A percentile compares a stretch with the other conserved stretches of the same genome.
These are phyloP conservation scores for Saitoella complicata DNA, from an alignment of 805 yeast species.

Conservation along the genomic window DNA sequence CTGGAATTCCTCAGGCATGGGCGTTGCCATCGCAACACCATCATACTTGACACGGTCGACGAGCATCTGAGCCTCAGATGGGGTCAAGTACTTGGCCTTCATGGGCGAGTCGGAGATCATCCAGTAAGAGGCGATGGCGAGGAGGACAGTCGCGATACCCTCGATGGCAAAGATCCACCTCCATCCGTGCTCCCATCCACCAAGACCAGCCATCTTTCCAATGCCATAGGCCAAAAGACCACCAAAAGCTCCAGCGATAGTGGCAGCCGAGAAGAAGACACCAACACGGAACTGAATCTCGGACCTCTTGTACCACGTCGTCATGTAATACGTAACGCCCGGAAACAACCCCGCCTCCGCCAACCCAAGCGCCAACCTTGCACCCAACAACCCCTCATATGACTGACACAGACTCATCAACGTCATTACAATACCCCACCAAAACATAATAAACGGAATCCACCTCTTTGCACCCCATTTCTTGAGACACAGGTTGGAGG, in stretches of 20 bases:
- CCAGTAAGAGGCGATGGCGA: slow-evolving; percentile 26
- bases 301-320: slow-evolving; percentile 30
- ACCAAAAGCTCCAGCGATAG: slow-evolving; percentile 40
- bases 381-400: slow-evolving; percentile 20
- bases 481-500: slow-evolving; percentile 39
- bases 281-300: slow-evolving; percentile 32
- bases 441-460: slow-evolving; percentile 23
- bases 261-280: slow-evolving; percentile 31
- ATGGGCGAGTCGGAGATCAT: slow-evolving; percentile 57
- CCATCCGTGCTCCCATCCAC: slow-evolving; percentile 28
- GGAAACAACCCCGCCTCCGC: slow-evolving; percentile 64
- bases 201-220: slow-evolving; percentile 24
- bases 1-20: slow-evolving; percentile 20
- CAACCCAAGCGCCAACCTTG: slow-evolving; percentile 46
- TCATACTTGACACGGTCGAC: slow-evolving; percentile 42
- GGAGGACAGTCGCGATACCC: slow-evolving; percentile 24
- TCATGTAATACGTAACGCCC: slow-evolving; percentile 33
- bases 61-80: slow-evolving; percentile 34
- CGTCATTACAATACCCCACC: slow-evolving; percentile 14
- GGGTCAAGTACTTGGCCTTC: slow-evolving; percentile 35
- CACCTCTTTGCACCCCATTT: slow-evolving; percentile 41
- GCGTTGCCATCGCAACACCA: slow-evolving; percentile 21
- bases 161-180: slow-evolving; percentile 40
- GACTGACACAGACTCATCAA: slow-evolving; percentile 18
- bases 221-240: slow-evolving; percentile 31